These are phyloP conservation scores for Saposhnikovia divaricata DNA, from an alignment of 129 eudicot species.

Conservation along the genomic window DNA sequence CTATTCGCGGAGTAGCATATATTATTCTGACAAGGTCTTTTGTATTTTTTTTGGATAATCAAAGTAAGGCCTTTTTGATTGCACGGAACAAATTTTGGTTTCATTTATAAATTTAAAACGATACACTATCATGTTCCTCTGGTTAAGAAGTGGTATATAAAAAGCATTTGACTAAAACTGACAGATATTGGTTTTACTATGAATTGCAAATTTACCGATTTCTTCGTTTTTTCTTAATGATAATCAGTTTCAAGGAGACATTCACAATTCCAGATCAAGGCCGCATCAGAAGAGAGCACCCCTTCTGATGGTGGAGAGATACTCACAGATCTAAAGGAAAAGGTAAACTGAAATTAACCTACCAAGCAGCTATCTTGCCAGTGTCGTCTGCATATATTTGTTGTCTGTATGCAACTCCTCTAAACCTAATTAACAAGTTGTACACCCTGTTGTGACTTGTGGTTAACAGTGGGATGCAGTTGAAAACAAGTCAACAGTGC, in stretches of 20 bases:
- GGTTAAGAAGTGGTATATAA: neutral
- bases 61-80: neutral
- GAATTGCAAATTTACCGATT: neutral
- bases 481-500: conserved; percentile 91
- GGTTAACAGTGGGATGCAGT: conserved; percentile 79
- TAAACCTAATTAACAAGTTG: neutral
- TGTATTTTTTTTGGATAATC: neutral
- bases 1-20: neutral
- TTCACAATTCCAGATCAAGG: conserved; percentile 51
- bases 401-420: neutral
- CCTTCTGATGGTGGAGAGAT: conserved; percentile 57
- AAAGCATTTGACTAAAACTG: neutral
- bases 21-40: neutral
- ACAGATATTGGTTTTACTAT: neutral
- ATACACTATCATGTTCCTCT: neutral
- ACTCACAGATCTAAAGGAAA: conserved; percentile 69
- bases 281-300: conserved; percentile 71
- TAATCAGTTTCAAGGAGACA: conserved; percentile 48
- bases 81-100: neutral
- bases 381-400: neutral
- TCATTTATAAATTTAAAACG: neutral
- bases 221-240: neutral
- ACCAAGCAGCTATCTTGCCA: neutral
- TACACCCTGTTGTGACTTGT: neutral
- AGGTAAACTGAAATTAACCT: conserved; percentile 32